Evolutionary conservation across 2,329 filamentous ascomycete genomes (phyloP), one percentile per base, ranked within the genome.

Genomic region (Talaromyces sp.): DNA sequence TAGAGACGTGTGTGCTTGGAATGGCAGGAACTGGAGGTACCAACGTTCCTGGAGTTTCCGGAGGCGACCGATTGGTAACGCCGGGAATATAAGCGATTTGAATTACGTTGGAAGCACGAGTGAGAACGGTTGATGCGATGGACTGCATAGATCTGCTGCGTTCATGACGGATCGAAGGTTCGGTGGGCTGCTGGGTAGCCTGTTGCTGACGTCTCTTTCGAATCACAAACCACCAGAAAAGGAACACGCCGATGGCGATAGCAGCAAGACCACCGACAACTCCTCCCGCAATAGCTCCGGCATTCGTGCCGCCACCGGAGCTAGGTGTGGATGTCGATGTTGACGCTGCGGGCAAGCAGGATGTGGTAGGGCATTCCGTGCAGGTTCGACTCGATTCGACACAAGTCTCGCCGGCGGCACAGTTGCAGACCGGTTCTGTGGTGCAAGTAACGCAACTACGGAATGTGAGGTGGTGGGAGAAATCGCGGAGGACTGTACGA

Each of bases 41-140:
- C 60, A 94, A 85, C 22, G 92, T 82, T 45, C 87, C 88, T 3
- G 92, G 91, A 0, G 92, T 94, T n/a, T 90, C 89, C 5, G 91
- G 90, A 8, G 89, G 88, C 13, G 93, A 93, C 70, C 94, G 87
- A 80, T 97, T 97, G 67, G 92, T 97, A 72, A 98, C 93, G 66
- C 95, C 95, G 14, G 95, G 95, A 70, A 99, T 98, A 78, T 98
- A 99, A 64, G 95, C 95, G 78, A 99, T 99, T 80, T 98, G 95
- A 72, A 99, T 99, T 75, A 99, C 94, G 82, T 99, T 99, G 73
- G 95, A 98, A 58, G 95, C 95, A 67, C 95, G 89, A 19, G 95
- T 98, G 67, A 97, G 86, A 66, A 98, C 93, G 31, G 94, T 98
- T 10, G 93, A 97, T 16, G 95, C 95, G 74, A 99, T 92, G 13